Conservation (phyloP, 2,329 filamentous ascomycete species). For the Penicillium psychrosexuale region DNA sequence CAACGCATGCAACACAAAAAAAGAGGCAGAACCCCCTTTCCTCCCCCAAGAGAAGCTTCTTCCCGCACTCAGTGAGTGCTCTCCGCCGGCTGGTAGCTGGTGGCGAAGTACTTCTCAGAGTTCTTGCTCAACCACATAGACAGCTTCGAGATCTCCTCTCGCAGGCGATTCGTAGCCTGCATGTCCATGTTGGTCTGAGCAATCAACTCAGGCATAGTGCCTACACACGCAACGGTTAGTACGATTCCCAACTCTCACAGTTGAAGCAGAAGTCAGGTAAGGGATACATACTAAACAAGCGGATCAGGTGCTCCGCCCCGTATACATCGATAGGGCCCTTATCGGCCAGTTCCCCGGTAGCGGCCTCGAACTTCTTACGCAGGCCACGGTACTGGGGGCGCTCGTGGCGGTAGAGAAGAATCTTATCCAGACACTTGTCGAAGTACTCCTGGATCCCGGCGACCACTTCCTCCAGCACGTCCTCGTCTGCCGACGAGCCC, state of each 20-base stretch:
- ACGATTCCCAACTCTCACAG: neutral
- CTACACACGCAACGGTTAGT: slow-evolving; percentile 46
- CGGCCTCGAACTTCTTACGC: slow-evolving; percentile 64
- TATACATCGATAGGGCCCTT: slow-evolving; percentile 79
- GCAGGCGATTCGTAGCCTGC: slow-evolving; percentile 81
- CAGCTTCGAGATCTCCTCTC: slow-evolving; percentile 85
- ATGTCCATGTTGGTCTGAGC: slow-evolving; percentile 98
- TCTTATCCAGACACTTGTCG: slow-evolving; percentile 80
- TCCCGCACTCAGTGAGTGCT: slow-evolving; percentile 31
- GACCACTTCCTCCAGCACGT: slow-evolving; percentile 86
- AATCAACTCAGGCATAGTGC: slow-evolving; percentile 85
- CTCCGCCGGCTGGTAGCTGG: slow-evolving; percentile 43
- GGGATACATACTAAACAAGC: slow-evolving; percentile 76
- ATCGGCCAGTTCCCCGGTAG: slow-evolving; percentile 61
- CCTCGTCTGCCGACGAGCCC: slow-evolving; percentile 61
- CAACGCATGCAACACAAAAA: neutral
- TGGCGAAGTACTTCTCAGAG: slow-evolving; percentile 68
- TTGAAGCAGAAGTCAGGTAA: neutral
- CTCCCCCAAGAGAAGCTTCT: neutral
- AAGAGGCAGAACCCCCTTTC: neutral
- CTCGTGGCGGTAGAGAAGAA: slow-evolving; percentile 92
- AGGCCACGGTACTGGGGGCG: slow-evolving; percentile 81
- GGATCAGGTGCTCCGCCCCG: slow-evolving; percentile 85
- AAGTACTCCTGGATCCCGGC: slow-evolving; percentile 90
- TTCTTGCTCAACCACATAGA: slow-evolving; percentile 80